Conservation (phyloP, 371 early-diverging fungal species). For the Zopfochytrium polystomum region DNA sequence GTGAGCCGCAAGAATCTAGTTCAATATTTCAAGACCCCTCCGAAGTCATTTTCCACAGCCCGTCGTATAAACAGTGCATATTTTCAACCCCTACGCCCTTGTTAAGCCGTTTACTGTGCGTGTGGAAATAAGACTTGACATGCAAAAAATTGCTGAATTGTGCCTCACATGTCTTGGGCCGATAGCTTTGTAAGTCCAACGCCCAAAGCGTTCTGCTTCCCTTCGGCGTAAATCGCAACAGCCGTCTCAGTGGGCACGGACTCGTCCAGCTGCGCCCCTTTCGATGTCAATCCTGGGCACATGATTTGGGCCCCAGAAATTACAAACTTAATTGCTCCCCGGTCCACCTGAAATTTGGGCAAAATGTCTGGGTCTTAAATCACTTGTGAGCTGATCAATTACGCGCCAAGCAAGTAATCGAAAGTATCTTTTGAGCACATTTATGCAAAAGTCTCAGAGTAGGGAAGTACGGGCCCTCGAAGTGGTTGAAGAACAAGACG, state of each 20-base stretch:
- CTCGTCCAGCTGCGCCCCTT: constrained; percentile 75
- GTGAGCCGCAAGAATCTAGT: too few relatives aligned
- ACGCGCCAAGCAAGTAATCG: constrained; percentile 5
- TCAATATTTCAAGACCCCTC: too few relatives aligned
- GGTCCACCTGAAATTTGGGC: constrained; percentile 89
- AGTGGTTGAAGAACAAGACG: constrained; percentile 89
- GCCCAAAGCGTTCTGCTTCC: constrained; percentile 91
- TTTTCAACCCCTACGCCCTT: constrained; percentile 91
- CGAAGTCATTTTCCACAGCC: too few relatives aligned
- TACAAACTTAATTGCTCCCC: constrained; percentile 97
- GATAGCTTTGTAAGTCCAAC: constrained; percentile 87
- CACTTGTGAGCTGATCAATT: neutral
- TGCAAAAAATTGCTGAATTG: too few relatives aligned
- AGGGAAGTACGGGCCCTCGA: constrained; percentile 88
- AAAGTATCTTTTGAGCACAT: constrained; percentile 52
- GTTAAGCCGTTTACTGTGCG: too few relatives aligned
- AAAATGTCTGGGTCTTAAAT: constrained; percentile 84
- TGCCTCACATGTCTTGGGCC: constrained; percentile 87
- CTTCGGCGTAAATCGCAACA: constrained; percentile 95
- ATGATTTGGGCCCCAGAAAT: constrained; percentile 95
- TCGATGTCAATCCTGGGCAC: constrained; percentile 96
- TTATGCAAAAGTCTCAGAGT: constrained; percentile 84
- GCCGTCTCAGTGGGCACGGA: constrained; percentile 65
- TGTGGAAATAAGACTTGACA: too few relatives aligned
- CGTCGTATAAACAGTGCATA: constrained; percentile 83